Base-by-base conservation (phyloP, 192 early-diverging fungal species). In the Coemansia sp. region DNA sequence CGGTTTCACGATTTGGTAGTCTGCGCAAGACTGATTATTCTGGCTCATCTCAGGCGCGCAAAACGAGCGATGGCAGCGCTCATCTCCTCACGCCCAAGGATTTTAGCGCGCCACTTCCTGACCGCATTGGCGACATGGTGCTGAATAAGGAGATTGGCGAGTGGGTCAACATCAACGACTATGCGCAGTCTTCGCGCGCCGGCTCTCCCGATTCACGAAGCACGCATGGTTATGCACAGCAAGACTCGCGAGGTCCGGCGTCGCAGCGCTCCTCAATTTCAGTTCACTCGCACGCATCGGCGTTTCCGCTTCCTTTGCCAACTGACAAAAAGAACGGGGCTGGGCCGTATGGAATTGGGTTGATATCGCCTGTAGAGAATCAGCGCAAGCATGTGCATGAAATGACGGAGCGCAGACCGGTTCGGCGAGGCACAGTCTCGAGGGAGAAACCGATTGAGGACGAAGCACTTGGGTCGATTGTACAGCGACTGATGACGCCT, bases 91-190 rank as follows among this genome's bases (percentile, higher is more conserved):
- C 66, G 10, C 76, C 70, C 10, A 66, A 69, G 19, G 70, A 79
- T 54, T 70, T 73, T 62, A 53, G 62, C 51, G 64, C 29, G 21
- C 70, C 67, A 19, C 29, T 79, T 50, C 70, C 76, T 4, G 63
- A 72, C 19, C 76, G 76, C 14, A 51, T 79, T 19, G 76, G 76
- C 58, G 67, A 79, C 39, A 79, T 79, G 76, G 76, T 79, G 1
- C 58, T 79, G 21, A 71, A 79, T 39, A 62, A 60, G 60, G 63
- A 55, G 22, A 47, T 72, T 12, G 76, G 70, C 38, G 76, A 73
- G 37, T 79, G 76, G 76, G 70, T 79, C n/a, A 43, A 79, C 23
- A 73, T 79, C 9, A 63, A 56, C 62, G 76, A 79, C 25, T 66
- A 62, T 21, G n/a, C 10, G 58, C 65, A 56, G 17, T 32, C 63